These are phyloP conservation scores for Corymbia citriodora DNA, from an alignment of 441 rosid genomes.

Conservation along the genomic window DNA sequence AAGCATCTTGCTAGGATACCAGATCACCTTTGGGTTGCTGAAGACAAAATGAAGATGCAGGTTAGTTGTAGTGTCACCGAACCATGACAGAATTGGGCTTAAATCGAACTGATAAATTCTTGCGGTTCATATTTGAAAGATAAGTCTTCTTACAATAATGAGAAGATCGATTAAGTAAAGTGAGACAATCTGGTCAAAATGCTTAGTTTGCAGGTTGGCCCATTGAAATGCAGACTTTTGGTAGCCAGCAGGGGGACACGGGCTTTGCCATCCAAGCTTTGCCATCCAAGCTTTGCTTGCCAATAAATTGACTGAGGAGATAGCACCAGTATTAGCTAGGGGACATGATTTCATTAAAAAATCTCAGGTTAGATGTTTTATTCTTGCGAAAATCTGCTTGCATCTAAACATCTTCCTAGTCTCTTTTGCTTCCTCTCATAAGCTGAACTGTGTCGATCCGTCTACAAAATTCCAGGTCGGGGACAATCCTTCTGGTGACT, in stretches of 20 bases:
- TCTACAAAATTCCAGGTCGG: constrained; percentile 16
- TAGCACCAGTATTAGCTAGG: not conserved
- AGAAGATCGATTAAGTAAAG: not conserved
- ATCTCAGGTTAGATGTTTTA: not conserved
- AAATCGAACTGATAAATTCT: not conserved
- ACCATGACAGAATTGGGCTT: not conserved
- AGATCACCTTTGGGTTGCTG: constrained; percentile 15
- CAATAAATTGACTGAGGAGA: constrained; percentile 5
- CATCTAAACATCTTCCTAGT: not conserved
- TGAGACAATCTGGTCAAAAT: not conserved
- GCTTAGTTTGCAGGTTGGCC: not conserved
- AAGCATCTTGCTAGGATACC: constrained; percentile 14
- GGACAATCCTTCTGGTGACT: constrained; percentile 36
- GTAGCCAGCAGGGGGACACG: constrained; percentile 17
- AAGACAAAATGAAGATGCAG: constrained; percentile 21
- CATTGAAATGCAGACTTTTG: not conserved
- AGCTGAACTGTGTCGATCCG: not conserved
- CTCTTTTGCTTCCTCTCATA: not conserved
- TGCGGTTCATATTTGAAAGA: not conserved
- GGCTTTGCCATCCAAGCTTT: constrained; percentile 12
- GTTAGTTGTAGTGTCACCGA: not conserved
- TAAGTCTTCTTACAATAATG: not conserved
- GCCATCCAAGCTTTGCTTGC: constrained; percentile 18
- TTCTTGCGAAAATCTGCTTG: not conserved
- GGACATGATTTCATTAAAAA: constrained; percentile 17